Evolutionary conservation across 306 rosid genomes (phyloP).

Genomic region (Fragaria nilgerrensis): DNA sequence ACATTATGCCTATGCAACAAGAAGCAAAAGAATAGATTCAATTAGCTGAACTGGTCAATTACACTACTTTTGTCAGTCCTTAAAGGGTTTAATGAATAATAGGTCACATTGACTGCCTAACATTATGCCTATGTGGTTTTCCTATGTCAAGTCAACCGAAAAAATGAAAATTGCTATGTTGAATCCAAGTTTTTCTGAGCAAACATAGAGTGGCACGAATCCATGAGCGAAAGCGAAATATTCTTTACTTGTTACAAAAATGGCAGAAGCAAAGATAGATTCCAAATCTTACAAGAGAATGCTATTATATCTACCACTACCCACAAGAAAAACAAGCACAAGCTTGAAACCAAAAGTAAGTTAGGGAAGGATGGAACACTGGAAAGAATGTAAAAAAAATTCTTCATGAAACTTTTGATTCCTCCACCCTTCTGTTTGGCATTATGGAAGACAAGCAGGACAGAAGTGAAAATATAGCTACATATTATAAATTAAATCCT

Average conservation of each 20-base stretch:
- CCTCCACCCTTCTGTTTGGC: neutral
- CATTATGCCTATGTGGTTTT: neutral
- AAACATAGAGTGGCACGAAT: too few relatives aligned
- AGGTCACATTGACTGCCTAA: neutral
- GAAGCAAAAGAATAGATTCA: neutral
- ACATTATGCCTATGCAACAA: constrained; percentile 3
- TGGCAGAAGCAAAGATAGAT: neutral
- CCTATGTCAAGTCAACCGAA: neutral
- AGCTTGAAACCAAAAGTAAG: neutral
- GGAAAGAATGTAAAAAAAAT: neutral
- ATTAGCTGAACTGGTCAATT: neutral
- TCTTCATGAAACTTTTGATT: neutral
- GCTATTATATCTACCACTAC: neutral
- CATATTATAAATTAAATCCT: neutral
- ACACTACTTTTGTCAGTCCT: neutral
- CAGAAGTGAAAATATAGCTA: neutral
- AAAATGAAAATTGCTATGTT: neutral
- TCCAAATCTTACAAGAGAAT: neutral
- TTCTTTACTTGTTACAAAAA: neutral
- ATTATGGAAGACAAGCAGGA: neutral
- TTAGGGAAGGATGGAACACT: neutral
- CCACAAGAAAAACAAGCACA: neutral
- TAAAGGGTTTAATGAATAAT: neutral
- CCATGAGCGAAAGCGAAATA: too few relatives aligned
- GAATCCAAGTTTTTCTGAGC: neutral